Evolutionary conservation across 345 rosid species (phyloP).

Genomic region (Draba incana): DNA sequence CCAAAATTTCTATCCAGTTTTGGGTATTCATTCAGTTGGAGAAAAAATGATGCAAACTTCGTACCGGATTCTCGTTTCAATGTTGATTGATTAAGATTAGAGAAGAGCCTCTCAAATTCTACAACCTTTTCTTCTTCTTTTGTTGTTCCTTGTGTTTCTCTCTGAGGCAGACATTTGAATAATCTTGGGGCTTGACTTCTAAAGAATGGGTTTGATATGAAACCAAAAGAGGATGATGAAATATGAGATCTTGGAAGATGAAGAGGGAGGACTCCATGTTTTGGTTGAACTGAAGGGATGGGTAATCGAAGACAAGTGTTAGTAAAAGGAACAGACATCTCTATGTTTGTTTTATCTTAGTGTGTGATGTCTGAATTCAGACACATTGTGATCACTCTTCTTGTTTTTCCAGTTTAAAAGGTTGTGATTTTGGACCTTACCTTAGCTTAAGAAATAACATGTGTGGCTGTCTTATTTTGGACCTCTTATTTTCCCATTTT

Average conservation of each 20-base stretch:
- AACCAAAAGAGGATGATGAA: slow-evolving; percentile 12
- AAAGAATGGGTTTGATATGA: slow-evolving; percentile 21
- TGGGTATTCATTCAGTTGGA: neutral
- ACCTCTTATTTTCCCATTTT: slow-evolving; percentile 20
- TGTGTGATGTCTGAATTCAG: slow-evolving; percentile 32
- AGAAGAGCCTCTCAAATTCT: slow-evolving; percentile 76
- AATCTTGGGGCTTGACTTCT: slow-evolving; percentile 28
- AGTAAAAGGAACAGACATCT: slow-evolving; percentile 34
- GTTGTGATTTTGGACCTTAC: slow-evolving; percentile 16
- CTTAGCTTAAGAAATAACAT: slow-evolving; percentile 30
- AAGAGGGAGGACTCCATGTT: slow-evolving; percentile 16
- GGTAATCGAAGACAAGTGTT: slow-evolving; percentile 33
- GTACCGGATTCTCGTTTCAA: slow-evolving; percentile 84
- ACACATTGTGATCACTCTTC: slow-evolving; percentile 33
- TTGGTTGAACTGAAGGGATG: slow-evolving; percentile 17
- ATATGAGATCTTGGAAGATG: slow-evolving; percentile 9
- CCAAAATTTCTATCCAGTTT: neutral
- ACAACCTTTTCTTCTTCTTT: slow-evolving; percentile 34
- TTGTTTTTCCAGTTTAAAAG: slow-evolving; percentile 27
- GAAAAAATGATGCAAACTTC: neutral
- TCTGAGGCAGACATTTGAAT: slow-evolving; percentile 50
- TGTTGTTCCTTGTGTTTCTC: slow-evolving; percentile 32
- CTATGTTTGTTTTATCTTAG: slow-evolving; percentile 1
- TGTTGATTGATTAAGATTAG: slow-evolving; percentile 78
- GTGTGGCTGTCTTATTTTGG: slow-evolving; percentile 35